A percentile compares a stretch with the other conserved stretches of the same genome.
Evolutionary conservation across 1,284 basidiomycete species (phyloP).

Genomic region (Macrocybe sp.): DNA sequence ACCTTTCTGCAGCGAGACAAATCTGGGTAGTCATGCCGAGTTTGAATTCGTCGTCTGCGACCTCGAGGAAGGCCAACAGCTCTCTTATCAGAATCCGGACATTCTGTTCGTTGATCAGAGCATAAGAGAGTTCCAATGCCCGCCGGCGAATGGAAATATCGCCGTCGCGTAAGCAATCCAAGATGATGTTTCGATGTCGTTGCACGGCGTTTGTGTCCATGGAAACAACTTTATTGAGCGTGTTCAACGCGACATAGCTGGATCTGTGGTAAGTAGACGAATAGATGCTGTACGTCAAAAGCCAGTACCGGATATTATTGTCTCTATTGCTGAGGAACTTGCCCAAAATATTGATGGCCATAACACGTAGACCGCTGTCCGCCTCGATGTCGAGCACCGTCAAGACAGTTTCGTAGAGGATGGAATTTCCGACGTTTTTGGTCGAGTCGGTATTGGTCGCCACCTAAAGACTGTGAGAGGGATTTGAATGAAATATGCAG

Average conservation of each 20-base stretch:
- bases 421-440: slow-evolving; percentile 98
- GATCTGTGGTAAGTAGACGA: slow-evolving; percentile 3
- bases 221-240: slow-evolving; percentile 96
- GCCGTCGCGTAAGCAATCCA: slow-evolving; percentile 96
- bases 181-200: slow-evolving; percentile 95
- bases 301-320: slow-evolving; percentile 89
- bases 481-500: neutral
- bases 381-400: slow-evolving; percentile 99
- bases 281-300: neutral
- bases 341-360: slow-evolving; percentile 99
- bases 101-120: slow-evolving; percentile 94
- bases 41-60: slow-evolving; percentile 99
- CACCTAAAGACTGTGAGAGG: slow-evolving; percentile 47
- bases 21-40: slow-evolving; percentile 97
- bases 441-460: slow-evolving; percentile 98
- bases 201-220: slow-evolving; percentile 99
- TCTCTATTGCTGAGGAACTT: slow-evolving; percentile 98
- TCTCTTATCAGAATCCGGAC: slow-evolving; percentile 92
- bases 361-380: slow-evolving; percentile 91
- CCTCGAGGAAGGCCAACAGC: slow-evolving; percentile 93
- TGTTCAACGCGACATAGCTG: slow-evolving; percentile 97
- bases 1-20: slow-evolving; percentile 92
- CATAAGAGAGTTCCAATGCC: slow-evolving; percentile 96
- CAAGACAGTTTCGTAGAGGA: slow-evolving; percentile 96
- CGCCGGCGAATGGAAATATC: slow-evolving; percentile 98